Conservation (phyloP, 2,329 filamentous ascomycete genomes). For the Aspergillus hiratsukae region DNA sequence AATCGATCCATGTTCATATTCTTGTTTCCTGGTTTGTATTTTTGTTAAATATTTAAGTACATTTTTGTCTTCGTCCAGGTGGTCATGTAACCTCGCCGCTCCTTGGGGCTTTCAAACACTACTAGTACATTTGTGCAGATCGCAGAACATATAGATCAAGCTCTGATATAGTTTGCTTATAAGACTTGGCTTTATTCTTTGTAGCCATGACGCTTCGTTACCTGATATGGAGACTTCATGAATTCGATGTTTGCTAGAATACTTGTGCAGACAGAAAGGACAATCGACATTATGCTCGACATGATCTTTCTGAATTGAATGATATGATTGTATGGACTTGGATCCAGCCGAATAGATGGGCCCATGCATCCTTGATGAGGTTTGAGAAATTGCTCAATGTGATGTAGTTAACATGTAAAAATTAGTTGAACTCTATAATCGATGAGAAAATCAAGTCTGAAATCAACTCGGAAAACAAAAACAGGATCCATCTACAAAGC, state of each 20-base stretch:
- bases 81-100: not conserved
- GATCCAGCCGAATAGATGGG: no score
- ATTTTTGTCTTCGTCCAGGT: not conserved
- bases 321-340: not conserved
- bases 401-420: no score
- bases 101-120: not conserved
- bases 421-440: not conserved
- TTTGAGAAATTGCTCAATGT: not conserved
- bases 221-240: not conserved
- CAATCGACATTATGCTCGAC: not conserved
- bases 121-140: not conserved
- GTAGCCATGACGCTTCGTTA: not conserved
- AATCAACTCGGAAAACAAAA: not conserved
- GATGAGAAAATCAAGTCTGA: not conserved
- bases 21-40: not conserved
- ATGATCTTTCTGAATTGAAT: no score
- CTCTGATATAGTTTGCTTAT: not conserved
- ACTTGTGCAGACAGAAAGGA: not conserved
- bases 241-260: not conserved
- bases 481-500: constrained; percentile 11
- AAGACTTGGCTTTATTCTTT: not conserved
- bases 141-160: not conserved
- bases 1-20: constrained; percentile 3
- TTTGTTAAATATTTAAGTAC: not conserved
- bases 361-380: not conserved